Percentiles rank a stretch among this genome's conserved stretches.
Evolutionary conservation across 306 rosid genomes (phyloP).

Genomic region (barrel medic (Medicago truncatula)): MtrunA17r5.0-ANR NC_053046.1:12961501-12962000

Average conservation of each 20-base stretch:
- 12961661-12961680: slow-evolving; percentile 64
- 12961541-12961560: slow-evolving; percentile 45
- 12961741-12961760: slow-evolving; percentile 30
- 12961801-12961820: background rate
- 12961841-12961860: no score
- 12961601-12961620: slow-evolving; percentile 30
- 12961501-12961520: slow-evolving; percentile 34
- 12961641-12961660: slow-evolving; percentile 75
- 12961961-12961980: slow-evolving; percentile 66
- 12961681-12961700: slow-evolving; percentile 69
- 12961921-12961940: background rate
- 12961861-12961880: no score
- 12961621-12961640: slow-evolving; percentile 62
- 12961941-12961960: background rate
- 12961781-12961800: background rate
- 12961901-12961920: background rate
- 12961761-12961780: background rate
- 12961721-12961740: slow-evolving; percentile 8
- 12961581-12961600: slow-evolving; percentile 27
- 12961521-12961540: slow-evolving; percentile 44
- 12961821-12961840: no score
- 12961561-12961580: slow-evolving; percentile 32
- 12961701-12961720: slow-evolving; percentile 39
- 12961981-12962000: slow-evolving; percentile 96
- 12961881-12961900: no score